Percentiles rank a stretch among this genome's conserved stretches.
Conservation (phyloP, 352 stramenopile species). For the Chrysophaeum taylorii region DNA sequence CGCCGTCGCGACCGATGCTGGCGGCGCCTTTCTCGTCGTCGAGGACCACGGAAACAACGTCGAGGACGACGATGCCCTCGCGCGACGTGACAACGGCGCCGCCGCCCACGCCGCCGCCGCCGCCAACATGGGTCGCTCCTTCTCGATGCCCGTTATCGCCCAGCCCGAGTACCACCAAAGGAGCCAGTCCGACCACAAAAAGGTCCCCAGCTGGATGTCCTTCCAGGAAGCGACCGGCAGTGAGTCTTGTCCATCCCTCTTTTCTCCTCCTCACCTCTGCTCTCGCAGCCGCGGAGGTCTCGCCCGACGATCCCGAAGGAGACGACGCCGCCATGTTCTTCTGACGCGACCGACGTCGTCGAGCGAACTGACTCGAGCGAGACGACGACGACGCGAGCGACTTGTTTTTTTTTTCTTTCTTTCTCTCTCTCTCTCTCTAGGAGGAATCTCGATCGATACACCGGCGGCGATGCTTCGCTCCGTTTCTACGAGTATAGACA, state of each 20-base stretch:
- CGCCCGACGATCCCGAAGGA: background rate
- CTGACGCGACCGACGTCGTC: too few relatives aligned
- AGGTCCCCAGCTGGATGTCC: background rate
- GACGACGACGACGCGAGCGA: too few relatives aligned
- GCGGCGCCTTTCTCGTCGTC: background rate
- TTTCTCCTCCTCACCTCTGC: background rate
- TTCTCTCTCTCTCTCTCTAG: too few relatives aligned
- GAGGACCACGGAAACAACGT: background rate
- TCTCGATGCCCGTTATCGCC: constrained; percentile 7
- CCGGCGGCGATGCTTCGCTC: too few relatives aligned
- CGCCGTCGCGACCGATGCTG: background rate
- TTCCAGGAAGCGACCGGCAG: constrained; percentile 4
- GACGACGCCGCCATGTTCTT: constrained; percentile 14
- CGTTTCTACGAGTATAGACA: too few relatives aligned
- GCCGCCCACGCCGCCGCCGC: background rate
- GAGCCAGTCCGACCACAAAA: background rate
- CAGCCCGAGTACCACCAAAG: background rate
- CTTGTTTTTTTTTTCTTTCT: too few relatives aligned
- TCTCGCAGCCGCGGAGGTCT: background rate
- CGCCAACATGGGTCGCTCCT: background rate
- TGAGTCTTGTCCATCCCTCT: too few relatives aligned
- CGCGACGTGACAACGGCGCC: background rate
- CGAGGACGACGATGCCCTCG: background rate
- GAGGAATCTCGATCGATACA: too few relatives aligned
- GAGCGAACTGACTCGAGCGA: too few relatives aligned